These are phyloP conservation scores for Volvariella surrecta DNA, from an alignment of 1,284 basidiomycete species.

Conservation along the genomic window DNA sequence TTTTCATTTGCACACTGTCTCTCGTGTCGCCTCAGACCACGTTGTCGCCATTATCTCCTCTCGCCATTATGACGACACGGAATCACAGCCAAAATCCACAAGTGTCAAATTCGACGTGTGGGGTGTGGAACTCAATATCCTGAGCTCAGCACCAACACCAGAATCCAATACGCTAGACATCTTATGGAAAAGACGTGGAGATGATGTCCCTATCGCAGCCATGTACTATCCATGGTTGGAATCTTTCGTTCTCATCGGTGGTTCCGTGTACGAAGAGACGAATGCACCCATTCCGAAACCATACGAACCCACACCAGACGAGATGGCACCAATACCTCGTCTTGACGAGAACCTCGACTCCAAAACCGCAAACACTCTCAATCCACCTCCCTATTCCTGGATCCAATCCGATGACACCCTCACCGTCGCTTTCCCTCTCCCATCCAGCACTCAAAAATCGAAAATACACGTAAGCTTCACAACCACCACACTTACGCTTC, in stretches of 20 bases:
- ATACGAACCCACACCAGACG: conserved; percentile 53
- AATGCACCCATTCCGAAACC: conserved; percentile 21
- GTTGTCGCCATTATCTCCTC: conserved; percentile 49
- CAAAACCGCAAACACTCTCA: conserved; percentile 18
- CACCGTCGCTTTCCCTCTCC: conserved; percentile 77
- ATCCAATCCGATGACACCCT: conserved; percentile 79
- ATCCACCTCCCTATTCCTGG: conserved; percentile 82
- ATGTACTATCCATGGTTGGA: conserved; percentile 36
- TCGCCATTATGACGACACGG: conserved; percentile 28
- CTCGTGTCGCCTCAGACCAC: conserved; percentile 25
- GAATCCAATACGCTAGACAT: conserved; percentile 34
- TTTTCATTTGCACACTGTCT: conserved; percentile 49
- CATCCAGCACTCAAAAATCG: conserved; percentile 53
- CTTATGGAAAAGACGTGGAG: conserved; percentile 63
- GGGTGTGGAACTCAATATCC: conserved; percentile 44
- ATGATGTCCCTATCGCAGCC: conserved; percentile 63
- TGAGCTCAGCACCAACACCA: conserved; percentile 18
- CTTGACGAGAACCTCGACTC: conserved; percentile 44
- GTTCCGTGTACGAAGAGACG: conserved; percentile 39
- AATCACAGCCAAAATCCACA: conserved; percentile 12
- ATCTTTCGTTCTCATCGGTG: conserved; percentile 50
- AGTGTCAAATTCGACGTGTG: conserved; percentile 51
- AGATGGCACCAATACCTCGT: conserved; percentile 60
- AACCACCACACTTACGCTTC: conserved; percentile 55
- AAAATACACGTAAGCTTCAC: conserved; percentile 65